Evolutionary conservation across 1,284 basidiomycete genomes (phyloP), one percentile per base, ranked within the genome.

Genomic region (Filobasidium uniguttulatum): DNA sequence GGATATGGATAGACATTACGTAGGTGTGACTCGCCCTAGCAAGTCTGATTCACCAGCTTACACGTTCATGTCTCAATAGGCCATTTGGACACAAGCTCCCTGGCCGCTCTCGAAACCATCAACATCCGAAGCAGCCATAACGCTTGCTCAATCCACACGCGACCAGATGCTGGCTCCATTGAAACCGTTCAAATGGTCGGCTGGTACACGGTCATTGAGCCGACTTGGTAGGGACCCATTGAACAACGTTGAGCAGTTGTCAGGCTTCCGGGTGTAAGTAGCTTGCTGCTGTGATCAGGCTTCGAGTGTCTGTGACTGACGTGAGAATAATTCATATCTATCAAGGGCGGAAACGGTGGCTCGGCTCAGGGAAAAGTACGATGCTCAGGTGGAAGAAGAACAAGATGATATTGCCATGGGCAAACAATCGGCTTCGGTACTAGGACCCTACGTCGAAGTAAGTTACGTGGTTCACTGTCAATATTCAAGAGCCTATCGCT

Each of bases 341-440:
- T n/a, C 6, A 15, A 44, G 44, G 9, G 17, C 28, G 44, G 44
- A 46, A n/a, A 33, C 44, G 5, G 31, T 46, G 2, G 14, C 15
- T 15, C 20, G 8, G 12, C 28, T 46, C 19, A 46, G 34, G 22
- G 44, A 31, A 20, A 46, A 46, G 30, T 46, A 46, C 17, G 44
- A 46, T 22, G 20, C 20, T 6, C 29, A 46, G 23, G 29, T 46
- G 5, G 23, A 3, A 3, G 44, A 46, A n/a, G 44, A 46, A 20
- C 29, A 46, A 17, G 44, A 46, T 20, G 44, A 46, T 10, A 46
- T 23, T 17, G 44, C 44, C 9, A 46, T 46, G 44, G 44, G 44
- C 14, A 5, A 25, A 23, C 29, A 46, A 20, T 33, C 10, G n/a
- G 34, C 28, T 7, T 31, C 28, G 9, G 17, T 5, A n/a, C 44